Evolutionary conservation across 2,329 filamentous ascomycete species (phyloP).

Genomic region (Pseudocercospora musae): DNA sequence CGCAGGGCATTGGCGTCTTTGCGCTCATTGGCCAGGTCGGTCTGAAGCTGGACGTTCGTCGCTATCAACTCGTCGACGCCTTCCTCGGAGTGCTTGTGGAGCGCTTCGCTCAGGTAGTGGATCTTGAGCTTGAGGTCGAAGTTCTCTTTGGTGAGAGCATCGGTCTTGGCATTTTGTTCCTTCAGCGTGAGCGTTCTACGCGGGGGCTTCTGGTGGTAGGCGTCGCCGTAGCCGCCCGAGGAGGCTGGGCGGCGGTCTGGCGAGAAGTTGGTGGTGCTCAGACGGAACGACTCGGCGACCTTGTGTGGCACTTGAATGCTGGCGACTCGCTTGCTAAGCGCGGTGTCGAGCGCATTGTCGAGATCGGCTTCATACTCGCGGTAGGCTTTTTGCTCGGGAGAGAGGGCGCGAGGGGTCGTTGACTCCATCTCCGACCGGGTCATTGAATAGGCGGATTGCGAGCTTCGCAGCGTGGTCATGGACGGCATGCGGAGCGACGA

Average conservation of each 20-base stretch:
- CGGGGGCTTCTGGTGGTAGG: constrained; percentile 14
- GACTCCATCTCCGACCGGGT: constrained; percentile 8
- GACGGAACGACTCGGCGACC: constrained; percentile 13
- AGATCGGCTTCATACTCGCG: constrained; percentile 11
- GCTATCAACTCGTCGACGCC: constrained; percentile 97
- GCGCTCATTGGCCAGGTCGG: constrained; percentile 80
- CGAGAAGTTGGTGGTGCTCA: constrained; percentile 11
- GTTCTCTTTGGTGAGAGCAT: constrained; percentile 94
- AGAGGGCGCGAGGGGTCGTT: constrained; percentile 10
- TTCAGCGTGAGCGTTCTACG: constrained; percentile 69
- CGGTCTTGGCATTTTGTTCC: constrained; percentile 96
- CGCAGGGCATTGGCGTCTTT: constrained; percentile 85
- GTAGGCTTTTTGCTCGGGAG: constrained; percentile 10
- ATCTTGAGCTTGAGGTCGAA: constrained; percentile 97
- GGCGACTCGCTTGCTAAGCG: constrained; percentile 8
- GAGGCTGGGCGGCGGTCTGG: constrained; percentile 14
- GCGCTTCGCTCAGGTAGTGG: constrained; percentile 89
- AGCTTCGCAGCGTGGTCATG: constrained; percentile 4
- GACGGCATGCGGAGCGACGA: constrained; percentile 8
- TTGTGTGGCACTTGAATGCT: constrained; percentile 14
- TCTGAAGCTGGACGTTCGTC: constrained; percentile 93
- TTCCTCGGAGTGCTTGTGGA: constrained; percentile 92
- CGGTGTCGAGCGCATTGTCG: constrained; percentile 11
- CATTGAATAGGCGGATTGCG: constrained; percentile 6
- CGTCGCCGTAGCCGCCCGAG: constrained; percentile 16